Evolutionary conservation across 345 rosid species (phyloP), one percentile per base, ranked within the genome.

Genomic region (Triadica sebifera): DNA sequence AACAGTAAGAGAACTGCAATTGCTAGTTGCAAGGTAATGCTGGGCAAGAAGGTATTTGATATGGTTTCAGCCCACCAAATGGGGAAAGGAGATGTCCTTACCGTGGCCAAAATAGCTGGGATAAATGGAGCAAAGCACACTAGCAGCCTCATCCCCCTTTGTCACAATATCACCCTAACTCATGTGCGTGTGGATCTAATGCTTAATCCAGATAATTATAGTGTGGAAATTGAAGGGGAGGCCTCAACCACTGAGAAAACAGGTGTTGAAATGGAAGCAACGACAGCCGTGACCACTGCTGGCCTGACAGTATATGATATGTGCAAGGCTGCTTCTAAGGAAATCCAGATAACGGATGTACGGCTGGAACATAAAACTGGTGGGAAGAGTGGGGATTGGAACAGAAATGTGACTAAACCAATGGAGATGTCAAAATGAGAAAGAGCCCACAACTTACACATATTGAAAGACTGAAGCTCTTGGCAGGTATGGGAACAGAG

Each of bases 261-360:
- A 0, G 96, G 97, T 56, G 99, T 95, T 11, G 98, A 93, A 65
- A 95, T 93, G 93, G 99, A 95, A 84, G 99, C 96, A 24, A 38
- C 93, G 96, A 88, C 92, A 4, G 94, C 97, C 24, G 97, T 88
- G 51, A 81, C 87, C 3, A 85, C 88, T 67, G 97, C 98, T 7
- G 94, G 93, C 16, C 87, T 95, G 43, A 90, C 96, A n/a, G 96
- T 93, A 47, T 90, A 95, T 46, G 99, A 95, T 71, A 95, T 93
- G 99, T 95, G 99, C 81, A 91, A 93, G 85, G 99, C 96, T 80
- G 97, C 96, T 67, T 95, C 97, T 0, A 91, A 93, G 81, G 98
- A 86, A 72, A 89, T 95, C 12, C 77, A 74, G 68, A 85, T 93
- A 49, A 86, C 91, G 1, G 85, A 84, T 47, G 81, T 90, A 51